phyloP scores from a whole-genome alignment of 2,329 filamentous ascomycete species.

The Colletotrichum sublineola region DNA sequence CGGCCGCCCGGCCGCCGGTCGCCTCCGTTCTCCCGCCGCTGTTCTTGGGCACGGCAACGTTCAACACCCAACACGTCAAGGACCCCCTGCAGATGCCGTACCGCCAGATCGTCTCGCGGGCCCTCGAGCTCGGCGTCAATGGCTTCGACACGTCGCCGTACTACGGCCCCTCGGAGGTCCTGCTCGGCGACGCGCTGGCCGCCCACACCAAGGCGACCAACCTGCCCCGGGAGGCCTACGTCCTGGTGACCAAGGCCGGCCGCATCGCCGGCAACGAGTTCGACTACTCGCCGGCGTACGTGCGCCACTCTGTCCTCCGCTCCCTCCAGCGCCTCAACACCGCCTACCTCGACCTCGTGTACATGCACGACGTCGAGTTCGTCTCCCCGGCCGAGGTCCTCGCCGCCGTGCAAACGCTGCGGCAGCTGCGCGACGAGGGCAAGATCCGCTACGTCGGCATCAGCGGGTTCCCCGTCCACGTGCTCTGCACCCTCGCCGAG shows the following conservation, averaged over 20 bases:
- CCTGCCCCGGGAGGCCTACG: conserved; percentile 49
- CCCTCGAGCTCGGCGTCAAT: conserved; percentile 36
- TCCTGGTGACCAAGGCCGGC: conserved; percentile 36
- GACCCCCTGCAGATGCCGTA: conserved; percentile 41
- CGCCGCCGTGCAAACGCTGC: conserved; percentile 76
- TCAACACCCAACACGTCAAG: conserved; percentile 85
- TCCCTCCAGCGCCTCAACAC: conserved; percentile 76
- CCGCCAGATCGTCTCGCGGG: conserved; percentile 36
- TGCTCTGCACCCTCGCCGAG: conserved; percentile 79
- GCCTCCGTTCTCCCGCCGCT: conserved; percentile 77
- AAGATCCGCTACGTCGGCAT: conserved; percentile 88
- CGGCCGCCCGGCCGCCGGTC: conserved; percentile 27
- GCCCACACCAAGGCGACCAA: conserved; percentile 71
- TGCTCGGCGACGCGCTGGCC: conserved; percentile 50
- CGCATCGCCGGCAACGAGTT: conserved; percentile 37
- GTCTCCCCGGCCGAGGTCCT: conserved; percentile 76
- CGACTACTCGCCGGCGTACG: conserved; percentile 38
- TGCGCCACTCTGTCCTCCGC: conserved; percentile 71
- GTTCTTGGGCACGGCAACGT: conserved; percentile 88
- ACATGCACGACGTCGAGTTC: conserved; percentile 86
- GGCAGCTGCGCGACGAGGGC: conserved; percentile 80
- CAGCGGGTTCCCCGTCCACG: conserved; percentile 85
- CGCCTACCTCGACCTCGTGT: conserved; percentile 80
- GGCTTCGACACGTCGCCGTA: conserved; percentile 41
- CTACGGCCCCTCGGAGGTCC: conserved; percentile 39